phyloP scores from a whole-genome alignment of 2,329 filamentous ascomycete genomes.

The Penicillium expansum region DNA sequence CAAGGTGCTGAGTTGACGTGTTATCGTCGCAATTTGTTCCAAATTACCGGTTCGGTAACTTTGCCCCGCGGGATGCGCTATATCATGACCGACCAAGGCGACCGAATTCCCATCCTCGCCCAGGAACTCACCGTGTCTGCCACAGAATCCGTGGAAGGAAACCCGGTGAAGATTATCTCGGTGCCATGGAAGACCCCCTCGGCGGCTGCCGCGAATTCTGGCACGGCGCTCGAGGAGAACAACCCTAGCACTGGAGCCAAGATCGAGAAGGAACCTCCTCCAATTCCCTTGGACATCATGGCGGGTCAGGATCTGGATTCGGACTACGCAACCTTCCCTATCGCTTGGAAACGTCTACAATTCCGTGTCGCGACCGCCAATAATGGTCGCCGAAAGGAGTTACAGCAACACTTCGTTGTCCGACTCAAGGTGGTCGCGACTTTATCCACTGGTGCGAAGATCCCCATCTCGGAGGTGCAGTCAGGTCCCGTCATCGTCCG shows the following conservation, averaged over 20 bases:
- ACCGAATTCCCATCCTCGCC: conserved; percentile 75
- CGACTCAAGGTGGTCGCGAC: conserved; percentile 83
- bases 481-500: conserved; percentile 92
- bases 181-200: conserved; percentile 94
- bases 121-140: conserved; percentile 88
- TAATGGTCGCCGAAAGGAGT: conserved; percentile 88
- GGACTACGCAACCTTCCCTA: conserved; percentile 85
- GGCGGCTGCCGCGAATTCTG: conserved; percentile 59
- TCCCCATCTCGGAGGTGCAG: conserved; percentile 76
- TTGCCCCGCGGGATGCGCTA: conserved; percentile 74
- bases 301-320: conserved; percentile 69
- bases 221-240: conserved; percentile 45
- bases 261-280: conserved; percentile 79
- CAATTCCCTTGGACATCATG: conserved; percentile 69
- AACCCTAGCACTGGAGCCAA: conserved; percentile 52
- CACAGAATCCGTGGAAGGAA: conserved; percentile 91
- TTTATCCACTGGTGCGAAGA: conserved; percentile 76
- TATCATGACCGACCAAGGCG: conserved; percentile 77
- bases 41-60: conserved; percentile 86
- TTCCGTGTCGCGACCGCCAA: conserved; percentile 95
- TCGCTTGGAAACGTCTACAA: conserved; percentile 90
- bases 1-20: conserved; percentile 73
- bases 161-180: conserved; percentile 87
- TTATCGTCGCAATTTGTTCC: conserved; percentile 92
- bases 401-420: conserved; percentile 93